Evolutionary conservation across 2,329 filamentous ascomycete genomes (phyloP), one percentile per base, ranked within the genome.

Genomic region (Uncinocarpus reesii): DNA sequence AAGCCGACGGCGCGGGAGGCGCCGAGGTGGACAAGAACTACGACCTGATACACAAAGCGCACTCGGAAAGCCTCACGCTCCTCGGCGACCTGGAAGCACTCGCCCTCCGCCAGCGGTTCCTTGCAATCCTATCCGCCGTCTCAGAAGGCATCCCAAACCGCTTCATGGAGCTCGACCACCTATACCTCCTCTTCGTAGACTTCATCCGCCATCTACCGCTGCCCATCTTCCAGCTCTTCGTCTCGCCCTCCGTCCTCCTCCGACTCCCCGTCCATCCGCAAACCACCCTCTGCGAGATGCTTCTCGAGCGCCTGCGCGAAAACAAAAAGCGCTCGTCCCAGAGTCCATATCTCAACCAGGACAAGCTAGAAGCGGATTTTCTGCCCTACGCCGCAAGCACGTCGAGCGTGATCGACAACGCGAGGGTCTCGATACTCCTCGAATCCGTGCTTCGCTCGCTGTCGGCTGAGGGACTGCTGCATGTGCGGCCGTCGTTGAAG

Each of bases 391-490:
- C 81, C 0, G 83, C 85, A 1, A 80, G 77, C 50, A 78, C 74
- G 0, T 69, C 75, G 11, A 73, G 71, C 5, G 63, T 75, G 0
- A 74, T 78, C 16, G 83, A 87, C 53, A 89, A 92, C 56, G 80
- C 81, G 23, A 84, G 84, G 61, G 71, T 89, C 31, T 81, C 81
- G 1, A 65, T 89, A 7, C 63, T 84, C 24, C 67, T 87, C 0
- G 86, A 90, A 65, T 72, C 72, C 1, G 64, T 86, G 42, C 58
- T 86, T 24, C 72, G 80, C 38, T 65, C 80, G 5, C 63, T 80
- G 23, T 66, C 62, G 10, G 60, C 58, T 11, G 58, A 59, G 26
- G 60, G 62, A 1, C 55, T 61, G 56, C 35, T 69, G 60, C 52
- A 51, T 18, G 45, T 65, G 53, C 66, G 57, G 3, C 57, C 58